These are phyloP conservation scores for Tetracladium setigerum DNA, from an alignment of 495 filamentous ascomycete species.

Conservation along the genomic window DNA sequence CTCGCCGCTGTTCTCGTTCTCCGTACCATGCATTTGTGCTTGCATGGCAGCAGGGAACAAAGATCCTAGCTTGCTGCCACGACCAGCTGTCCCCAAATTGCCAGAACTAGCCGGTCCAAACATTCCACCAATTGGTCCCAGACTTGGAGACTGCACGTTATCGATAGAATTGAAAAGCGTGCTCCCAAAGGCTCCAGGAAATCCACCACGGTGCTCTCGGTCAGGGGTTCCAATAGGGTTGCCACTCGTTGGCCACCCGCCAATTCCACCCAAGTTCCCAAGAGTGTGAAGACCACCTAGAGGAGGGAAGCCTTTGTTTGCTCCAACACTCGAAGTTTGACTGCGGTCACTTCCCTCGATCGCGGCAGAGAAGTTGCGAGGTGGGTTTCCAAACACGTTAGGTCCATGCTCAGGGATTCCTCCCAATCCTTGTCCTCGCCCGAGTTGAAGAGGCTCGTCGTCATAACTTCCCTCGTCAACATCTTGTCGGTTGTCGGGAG, in stretches of 20 bases:
- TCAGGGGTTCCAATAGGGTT: constrained; percentile 65
- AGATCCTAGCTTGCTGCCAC: constrained; percentile 77
- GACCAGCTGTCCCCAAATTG: constrained; percentile 50
- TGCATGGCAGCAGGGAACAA: constrained; percentile 84
- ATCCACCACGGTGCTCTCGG: constrained; percentile 58
- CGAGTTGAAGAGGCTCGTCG: constrained; percentile 14
- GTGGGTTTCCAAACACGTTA: constrained; percentile 36
- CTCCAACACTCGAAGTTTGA: constrained; percentile 78
- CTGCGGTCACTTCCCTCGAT: constrained; percentile 77
- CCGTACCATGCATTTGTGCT: constrained; percentile 70
- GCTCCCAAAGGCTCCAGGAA: constrained; percentile 54
- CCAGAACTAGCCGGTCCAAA: constrained; percentile 49
- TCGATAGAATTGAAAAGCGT: constrained; percentile 63
- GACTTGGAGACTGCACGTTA: constrained; percentile 67
- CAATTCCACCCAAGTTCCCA: constrained; percentile 46
- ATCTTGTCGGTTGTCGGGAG: constrained; percentile 67
- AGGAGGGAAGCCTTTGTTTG: constrained; percentile 58
- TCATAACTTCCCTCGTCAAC: constrained; percentile 51
- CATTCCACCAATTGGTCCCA: constrained; percentile 39
- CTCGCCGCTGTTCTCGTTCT: constrained; percentile 41
- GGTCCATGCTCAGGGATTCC: constrained; percentile 30
- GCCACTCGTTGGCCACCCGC: constrained; percentile 57
- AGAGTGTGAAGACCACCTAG: constrained; percentile 56
- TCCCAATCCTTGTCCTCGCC: constrained; percentile 39
- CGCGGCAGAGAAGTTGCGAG: constrained; percentile 38